A percentile compares a stretch with the other conserved stretches of the same genome.
These are phyloP conservation scores for Eutrema heterophyllum DNA, from an alignment of 345 rosid genomes.

Conservation along the genomic window DNA sequence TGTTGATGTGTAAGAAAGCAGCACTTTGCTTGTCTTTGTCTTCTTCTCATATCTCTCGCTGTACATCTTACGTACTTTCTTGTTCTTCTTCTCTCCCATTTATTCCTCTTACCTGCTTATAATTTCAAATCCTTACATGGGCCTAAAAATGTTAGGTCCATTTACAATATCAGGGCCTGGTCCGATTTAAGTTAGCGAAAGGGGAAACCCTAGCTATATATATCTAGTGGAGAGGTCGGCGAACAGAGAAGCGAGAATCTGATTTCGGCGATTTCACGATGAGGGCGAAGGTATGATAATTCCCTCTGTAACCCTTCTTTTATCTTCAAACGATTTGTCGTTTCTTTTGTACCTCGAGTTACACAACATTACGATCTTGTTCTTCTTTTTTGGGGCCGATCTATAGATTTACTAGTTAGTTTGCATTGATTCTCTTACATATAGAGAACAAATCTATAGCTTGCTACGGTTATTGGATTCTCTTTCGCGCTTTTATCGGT, in stretches of 20 bases:
- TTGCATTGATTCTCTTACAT: not conserved
- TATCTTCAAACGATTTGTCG: not conserved
- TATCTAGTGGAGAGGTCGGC: not conserved
- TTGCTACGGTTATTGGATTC: not conserved
- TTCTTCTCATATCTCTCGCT: constrained; percentile 7
- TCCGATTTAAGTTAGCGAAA: not conserved
- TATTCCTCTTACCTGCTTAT: not conserved
- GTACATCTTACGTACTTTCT: not conserved
- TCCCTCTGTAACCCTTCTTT: not conserved
- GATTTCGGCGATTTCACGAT: constrained; percentile 18
- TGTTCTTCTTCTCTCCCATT: not conserved
- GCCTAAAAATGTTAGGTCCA: not conserved
- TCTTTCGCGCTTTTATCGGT: not conserved
- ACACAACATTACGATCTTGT: not conserved
- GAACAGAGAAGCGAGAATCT: not conserved
- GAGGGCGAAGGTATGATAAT: constrained; percentile 25
- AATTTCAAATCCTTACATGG: not conserved
- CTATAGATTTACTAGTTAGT: not conserved
- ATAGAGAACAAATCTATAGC: not conserved
- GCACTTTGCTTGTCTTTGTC: constrained; percentile 4
- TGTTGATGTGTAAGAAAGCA: constrained; percentile 11
- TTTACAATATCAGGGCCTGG: not conserved
- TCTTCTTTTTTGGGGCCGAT: not conserved
- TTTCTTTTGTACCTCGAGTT: not conserved
- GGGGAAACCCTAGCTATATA: constrained; percentile 28